A percentile compares a stretch with the other conserved stretches of the same genome.
Evolutionary conservation across 2,329 filamentous ascomycete species (phyloP).

Genomic region (Aspergillus sojae): DNA sequence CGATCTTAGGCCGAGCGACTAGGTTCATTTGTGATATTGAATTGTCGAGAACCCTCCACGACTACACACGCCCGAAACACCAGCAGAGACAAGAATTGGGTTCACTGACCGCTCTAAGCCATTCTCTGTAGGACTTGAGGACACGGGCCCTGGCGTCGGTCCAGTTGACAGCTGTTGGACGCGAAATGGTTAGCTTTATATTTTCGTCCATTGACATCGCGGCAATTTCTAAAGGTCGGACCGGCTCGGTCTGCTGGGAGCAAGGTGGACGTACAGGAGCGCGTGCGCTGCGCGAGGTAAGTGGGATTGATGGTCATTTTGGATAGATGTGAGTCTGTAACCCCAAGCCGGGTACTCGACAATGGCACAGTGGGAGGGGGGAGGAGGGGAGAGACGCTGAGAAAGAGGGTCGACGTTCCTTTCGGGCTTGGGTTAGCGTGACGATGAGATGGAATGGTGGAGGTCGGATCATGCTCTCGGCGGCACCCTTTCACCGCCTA

Average conservation of each 20-base stretch:
- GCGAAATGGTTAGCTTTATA: conserved; percentile 27
- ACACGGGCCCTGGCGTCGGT: conserved; percentile 84
- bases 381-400: conserved; percentile 4
- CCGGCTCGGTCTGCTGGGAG: conserved; percentile 14
- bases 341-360: conserved; percentile 6
- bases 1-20: not conserved
- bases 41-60: not conserved
- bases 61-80: not conserved
- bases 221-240: conserved; percentile 29
- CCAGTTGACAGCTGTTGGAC: conserved; percentile 77
- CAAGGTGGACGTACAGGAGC: conserved; percentile 65
- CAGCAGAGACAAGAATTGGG: conserved; percentile 9
- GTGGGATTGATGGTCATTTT: conserved; percentile 89
- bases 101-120: conserved; percentile 86
- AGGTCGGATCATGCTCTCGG: conserved; percentile 7
- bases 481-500: conserved; percentile 37
- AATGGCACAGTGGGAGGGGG: conserved; percentile 13
- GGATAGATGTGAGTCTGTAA: conserved; percentile 20
- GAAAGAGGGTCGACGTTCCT: conserved; percentile 26
- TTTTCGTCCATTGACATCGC: conserved; percentile 24
- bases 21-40: not conserved
- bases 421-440: conserved; percentile 27
- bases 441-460: conserved; percentile 27
- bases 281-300: conserved; percentile 80
- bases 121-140: conserved; percentile 86